Evolutionary conservation across 768 basidiomycete species (phyloP).

Genomic region (Mycena crocata): DNA sequence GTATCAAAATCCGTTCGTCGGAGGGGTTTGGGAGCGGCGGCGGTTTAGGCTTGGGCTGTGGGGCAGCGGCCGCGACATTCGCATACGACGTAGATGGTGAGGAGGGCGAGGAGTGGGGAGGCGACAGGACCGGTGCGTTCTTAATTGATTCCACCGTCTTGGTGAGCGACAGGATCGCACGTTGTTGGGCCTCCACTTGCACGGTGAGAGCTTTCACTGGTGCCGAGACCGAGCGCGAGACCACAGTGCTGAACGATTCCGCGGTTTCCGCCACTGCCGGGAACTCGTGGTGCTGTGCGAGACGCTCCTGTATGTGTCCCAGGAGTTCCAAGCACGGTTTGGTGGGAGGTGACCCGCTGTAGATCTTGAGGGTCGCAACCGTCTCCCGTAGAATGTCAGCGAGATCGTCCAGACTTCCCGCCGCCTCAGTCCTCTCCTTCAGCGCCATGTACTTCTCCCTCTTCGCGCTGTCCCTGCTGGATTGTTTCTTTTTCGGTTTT

Average conservation of each 20-base stretch:
- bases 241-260: not conserved
- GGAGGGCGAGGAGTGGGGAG: not conserved
- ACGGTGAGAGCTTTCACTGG: not conserved
- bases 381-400: not conserved
- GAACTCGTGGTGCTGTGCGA: not conserved
- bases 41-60: not conserved
- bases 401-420: not conserved
- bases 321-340: not conserved
- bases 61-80: not conserved
- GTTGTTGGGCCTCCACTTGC: not conserved
- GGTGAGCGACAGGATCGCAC: not conserved
- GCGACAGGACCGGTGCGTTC: not conserved
- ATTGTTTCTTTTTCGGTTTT: not conserved
- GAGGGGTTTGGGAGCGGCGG: not conserved
- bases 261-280: not conserved
- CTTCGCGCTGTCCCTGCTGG: not conserved
- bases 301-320: not conserved
- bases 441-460: not conserved
- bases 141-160: not conserved
- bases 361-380: not conserved
- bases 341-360: not conserved
- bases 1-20: slow-evolving; percentile 7
- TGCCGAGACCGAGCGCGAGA: not conserved
- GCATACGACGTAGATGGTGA: no score
- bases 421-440: not conserved